phyloP scores from a whole-genome alignment of 805 yeast genomes.

The Wickerhamiella allomyrinae region DNA sequence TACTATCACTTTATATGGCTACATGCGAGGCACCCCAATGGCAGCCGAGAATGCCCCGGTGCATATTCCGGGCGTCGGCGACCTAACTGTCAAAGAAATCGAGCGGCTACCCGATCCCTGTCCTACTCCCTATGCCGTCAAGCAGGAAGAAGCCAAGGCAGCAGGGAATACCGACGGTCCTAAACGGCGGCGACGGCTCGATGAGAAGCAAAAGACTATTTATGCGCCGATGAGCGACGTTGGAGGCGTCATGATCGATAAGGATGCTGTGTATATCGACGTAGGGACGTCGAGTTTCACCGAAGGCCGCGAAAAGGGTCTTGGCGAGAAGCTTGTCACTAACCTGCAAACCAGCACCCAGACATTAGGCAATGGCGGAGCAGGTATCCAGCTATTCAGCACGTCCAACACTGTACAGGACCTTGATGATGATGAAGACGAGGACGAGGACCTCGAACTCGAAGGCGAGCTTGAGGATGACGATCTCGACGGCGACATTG shows the following conservation, averaged over 20 bases:
- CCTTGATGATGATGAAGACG: slow-evolving; percentile 28
- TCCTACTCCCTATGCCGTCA: slow-evolving; percentile 90
- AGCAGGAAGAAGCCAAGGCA: slow-evolving; percentile 54
- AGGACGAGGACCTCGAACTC: slow-evolving; percentile 29
- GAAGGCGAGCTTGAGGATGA: slow-evolving; percentile 23
- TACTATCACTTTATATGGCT: slow-evolving; percentile 84
- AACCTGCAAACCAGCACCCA: slow-evolving; percentile 58
- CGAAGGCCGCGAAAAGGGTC: slow-evolving; percentile 54
- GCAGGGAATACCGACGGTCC: slow-evolving; percentile 41
- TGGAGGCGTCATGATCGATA: slow-evolving; percentile 95
- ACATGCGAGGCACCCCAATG: slow-evolving; percentile 85
- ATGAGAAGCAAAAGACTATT: slow-evolving; percentile 83
- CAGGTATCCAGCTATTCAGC: slow-evolving; percentile 65
- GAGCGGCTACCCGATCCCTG: slow-evolving; percentile 97
- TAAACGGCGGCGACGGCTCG: slow-evolving; percentile 69
- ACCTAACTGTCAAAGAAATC: slow-evolving; percentile 54
- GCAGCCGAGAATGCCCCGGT: slow-evolving; percentile 54
- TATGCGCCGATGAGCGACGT: slow-evolving; percentile 99
- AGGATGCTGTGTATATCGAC: slow-evolving; percentile 92
- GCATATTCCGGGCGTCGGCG: slow-evolving; percentile 95
- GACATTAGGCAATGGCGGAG: slow-evolving; percentile 39
- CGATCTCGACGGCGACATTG: slow-evolving; percentile 25
- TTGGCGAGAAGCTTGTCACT: slow-evolving; percentile 78
- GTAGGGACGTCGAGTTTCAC: slow-evolving; percentile 45
- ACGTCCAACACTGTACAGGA: slow-evolving; percentile 38